A percentile compares a stretch with the other conserved stretches of the same genome.
phyloP scores from a whole-genome alignment of 495 filamentous ascomycete genomes.

The Penicillium antarcticum region DNA sequence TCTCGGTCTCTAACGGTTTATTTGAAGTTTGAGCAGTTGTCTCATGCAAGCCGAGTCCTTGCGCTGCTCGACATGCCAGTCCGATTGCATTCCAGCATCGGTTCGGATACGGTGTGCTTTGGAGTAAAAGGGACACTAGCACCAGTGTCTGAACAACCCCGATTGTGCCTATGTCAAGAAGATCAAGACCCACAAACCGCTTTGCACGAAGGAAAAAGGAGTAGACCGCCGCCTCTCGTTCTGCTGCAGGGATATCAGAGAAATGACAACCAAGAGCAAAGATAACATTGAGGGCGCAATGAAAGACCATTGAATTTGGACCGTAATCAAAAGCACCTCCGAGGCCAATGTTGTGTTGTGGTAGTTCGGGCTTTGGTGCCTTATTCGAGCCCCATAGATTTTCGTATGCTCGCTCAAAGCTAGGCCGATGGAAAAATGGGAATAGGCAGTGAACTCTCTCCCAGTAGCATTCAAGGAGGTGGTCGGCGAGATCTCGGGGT shows the following conservation, averaged over 20 bases:
- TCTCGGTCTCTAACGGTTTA: conserved; percentile 35
- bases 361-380: conserved; percentile 16
- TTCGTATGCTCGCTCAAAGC: conserved; percentile 40
- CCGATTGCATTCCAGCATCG: conserved; percentile 48
- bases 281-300: conserved; percentile 42
- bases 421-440: conserved; percentile 45
- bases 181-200: conserved; percentile 40
- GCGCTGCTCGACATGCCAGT: conserved; percentile 43
- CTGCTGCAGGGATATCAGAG: conserved; percentile 32
- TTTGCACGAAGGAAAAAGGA: conserved; percentile 46
- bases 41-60: conserved; percentile 47
- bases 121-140: conserved; percentile 40
- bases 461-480: conserved; percentile 41
- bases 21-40: conserved; percentile 18
- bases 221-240: conserved; percentile 34
- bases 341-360: conserved; percentile 35
- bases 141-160: conserved; percentile 47
- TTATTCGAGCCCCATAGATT: conserved; percentile 36
- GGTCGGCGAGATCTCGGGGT: conserved; percentile 42
- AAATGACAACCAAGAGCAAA: conserved; percentile 47
- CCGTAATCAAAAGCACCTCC: conserved; percentile 38
- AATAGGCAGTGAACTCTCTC: conserved; percentile 40
- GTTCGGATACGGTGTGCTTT: conserved; percentile 43
- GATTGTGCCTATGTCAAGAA: conserved; percentile 40
- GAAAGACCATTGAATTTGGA: conserved; percentile 39